These are phyloP conservation scores for Graphilbum fragrans DNA, from an alignment of 2,329 filamentous ascomycete species.

Conservation along the genomic window DNA sequence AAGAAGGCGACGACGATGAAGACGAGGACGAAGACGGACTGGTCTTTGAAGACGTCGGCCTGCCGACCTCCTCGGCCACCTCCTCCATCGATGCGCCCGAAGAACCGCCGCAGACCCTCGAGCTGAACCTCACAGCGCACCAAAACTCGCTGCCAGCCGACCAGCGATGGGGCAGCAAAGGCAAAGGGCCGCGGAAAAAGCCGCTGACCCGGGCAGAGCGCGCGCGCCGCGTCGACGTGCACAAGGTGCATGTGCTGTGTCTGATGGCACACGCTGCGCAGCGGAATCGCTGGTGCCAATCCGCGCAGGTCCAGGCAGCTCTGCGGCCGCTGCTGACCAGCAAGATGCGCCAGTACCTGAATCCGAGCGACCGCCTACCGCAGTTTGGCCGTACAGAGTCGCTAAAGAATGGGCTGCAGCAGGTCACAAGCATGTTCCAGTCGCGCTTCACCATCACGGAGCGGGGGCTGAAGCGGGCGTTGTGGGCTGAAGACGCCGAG, in stretches of 20 bases:
- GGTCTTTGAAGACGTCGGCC: constrained; percentile 6
- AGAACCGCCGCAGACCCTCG: constrained; percentile 23
- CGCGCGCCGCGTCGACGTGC: constrained; percentile 55
- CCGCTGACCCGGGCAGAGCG: constrained; percentile 42
- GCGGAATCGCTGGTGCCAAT: constrained; percentile 85
- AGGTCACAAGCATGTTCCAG: constrained; percentile 55
- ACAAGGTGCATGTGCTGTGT: constrained; percentile 77
- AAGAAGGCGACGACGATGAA: constrained; percentile 9
- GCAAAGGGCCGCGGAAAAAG: constrained; percentile 27
- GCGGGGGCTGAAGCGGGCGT: constrained; percentile 53
- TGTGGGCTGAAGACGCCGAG: constrained; percentile 62
- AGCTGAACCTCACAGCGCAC: constrained; percentile 40
- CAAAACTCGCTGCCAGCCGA: constrained; percentile 13
- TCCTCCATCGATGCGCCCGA: too few species aligned
- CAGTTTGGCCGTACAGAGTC: constrained; percentile 69
- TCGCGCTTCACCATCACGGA: constrained; percentile 59
- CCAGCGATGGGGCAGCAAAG: background rate
- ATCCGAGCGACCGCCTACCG: constrained; percentile 50
- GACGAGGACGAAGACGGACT: constrained; percentile 6
- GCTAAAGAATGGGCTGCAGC: constrained; percentile 66
- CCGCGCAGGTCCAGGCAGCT: constrained; percentile 51
- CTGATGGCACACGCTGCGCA: constrained; percentile 65
- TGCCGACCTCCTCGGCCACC: background rate
- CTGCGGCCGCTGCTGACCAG: constrained; percentile 53
- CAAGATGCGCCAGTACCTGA: constrained; percentile 55